A percentile compares a stretch with the other conserved stretches of the same genome.
These are phyloP conservation scores for Saccharomyces hybrid DNA, from an alignment of 1,139 yeast genomes.

Conservation along the genomic window DNA sequence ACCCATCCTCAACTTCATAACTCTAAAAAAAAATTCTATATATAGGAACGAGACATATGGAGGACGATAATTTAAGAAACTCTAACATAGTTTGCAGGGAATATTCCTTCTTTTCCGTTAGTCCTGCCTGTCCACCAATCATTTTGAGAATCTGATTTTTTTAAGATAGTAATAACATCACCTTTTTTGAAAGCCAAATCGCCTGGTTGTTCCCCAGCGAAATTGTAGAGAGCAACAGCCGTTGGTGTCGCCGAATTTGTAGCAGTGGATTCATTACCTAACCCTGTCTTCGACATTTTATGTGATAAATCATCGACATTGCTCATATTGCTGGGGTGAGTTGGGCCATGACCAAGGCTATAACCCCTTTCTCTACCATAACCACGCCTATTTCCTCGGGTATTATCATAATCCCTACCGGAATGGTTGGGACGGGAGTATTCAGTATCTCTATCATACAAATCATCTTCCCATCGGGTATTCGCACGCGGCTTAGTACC, in stretches of 20 bases:
- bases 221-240: constrained; percentile 82
- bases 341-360: neutral
- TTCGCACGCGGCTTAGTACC: constrained; percentile 16
- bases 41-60: neutral
- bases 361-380: constrained; percentile 7
- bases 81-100: constrained; percentile 96
- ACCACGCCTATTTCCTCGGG: constrained; percentile 1
- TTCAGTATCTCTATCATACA: constrained; percentile 42
- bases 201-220: constrained; percentile 71
- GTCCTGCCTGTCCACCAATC: constrained; percentile 99
- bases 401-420: neutral
- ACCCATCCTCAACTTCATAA: neutral
- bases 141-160: constrained; percentile 78
- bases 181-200: constrained; percentile 92
- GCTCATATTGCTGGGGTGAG: constrained; percentile 6
- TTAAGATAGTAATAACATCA: constrained; percentile 81
- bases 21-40: neutral
- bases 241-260: constrained; percentile 39
- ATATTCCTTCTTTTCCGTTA: constrained; percentile 79
- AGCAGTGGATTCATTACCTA: constrained; percentile 4
- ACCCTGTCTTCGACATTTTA: neutral
- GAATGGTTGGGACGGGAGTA: neutral
- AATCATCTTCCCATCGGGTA: constrained; percentile 75
- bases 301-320: neutral
- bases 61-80: constrained; percentile 39